Evolutionary conservation across 2,329 filamentous ascomycete genomes (phyloP).

Genomic region (Ophiocordyceps camponoti-floridani): DNA sequence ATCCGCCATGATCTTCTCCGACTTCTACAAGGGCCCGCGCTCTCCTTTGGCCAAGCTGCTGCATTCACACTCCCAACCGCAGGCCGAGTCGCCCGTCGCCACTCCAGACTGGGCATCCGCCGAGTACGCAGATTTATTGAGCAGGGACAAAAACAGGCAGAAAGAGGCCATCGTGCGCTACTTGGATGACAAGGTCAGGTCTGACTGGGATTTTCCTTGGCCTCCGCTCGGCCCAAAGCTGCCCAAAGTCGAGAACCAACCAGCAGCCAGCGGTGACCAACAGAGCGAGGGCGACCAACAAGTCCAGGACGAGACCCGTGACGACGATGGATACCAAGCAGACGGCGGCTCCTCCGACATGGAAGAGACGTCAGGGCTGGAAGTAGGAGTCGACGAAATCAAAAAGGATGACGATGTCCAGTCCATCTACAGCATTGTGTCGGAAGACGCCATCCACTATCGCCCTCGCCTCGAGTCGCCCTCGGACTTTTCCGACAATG

Average conservation of each 20-base stretch:
- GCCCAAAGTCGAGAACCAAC: not conserved
- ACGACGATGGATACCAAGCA: conserved; percentile 16
- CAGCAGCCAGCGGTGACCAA: not conserved
- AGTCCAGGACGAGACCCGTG: conserved; percentile 14
- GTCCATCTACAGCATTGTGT: conserved; percentile 39
- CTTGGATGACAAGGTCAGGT: conserved; percentile 33
- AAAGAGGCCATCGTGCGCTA: conserved; percentile 43
- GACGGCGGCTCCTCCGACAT: conserved; percentile 25
- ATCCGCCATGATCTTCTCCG: conserved; percentile 35
- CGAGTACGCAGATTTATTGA: conserved; percentile 42
- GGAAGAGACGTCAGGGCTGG: conserved; percentile 7
- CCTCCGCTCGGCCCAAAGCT: conserved; percentile 12
- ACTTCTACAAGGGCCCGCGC: conserved; percentile 37
- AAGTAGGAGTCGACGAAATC: conserved; percentile 18
- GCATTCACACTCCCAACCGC: conserved; percentile 14
- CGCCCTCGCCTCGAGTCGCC: conserved; percentile 35
- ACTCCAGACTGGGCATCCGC: conserved; percentile 21
- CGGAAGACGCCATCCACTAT: conserved; percentile 33
- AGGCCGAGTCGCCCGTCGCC: conserved; percentile 10
- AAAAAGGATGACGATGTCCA: conserved; percentile 21
- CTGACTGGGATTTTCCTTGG: conserved; percentile 45
- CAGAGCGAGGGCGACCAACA: not conserved
- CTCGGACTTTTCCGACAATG: conserved; percentile 37
- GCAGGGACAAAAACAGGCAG: conserved; percentile 42
- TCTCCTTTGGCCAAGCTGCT: conserved; percentile 34